Evolutionary conservation across 202 grass and related monocot genomes (phyloP).

Genomic region (Setaria italica): DNA sequence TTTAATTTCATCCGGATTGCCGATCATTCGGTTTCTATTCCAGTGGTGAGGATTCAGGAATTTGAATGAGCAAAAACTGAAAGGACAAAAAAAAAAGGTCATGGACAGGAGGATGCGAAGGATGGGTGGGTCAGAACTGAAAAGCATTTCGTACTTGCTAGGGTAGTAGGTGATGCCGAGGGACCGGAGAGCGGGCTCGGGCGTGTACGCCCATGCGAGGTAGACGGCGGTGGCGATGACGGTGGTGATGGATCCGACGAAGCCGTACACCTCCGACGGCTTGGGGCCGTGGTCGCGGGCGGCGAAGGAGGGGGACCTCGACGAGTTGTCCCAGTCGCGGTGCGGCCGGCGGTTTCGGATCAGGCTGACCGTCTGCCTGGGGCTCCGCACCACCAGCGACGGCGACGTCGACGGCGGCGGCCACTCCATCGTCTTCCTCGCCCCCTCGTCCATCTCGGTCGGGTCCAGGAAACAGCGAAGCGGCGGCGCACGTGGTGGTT

Average conservation of each 20-base stretch:
- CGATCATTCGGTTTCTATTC: neutral
- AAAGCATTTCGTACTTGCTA: conserved; percentile 54
- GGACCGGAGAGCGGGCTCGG: conserved; percentile 60
- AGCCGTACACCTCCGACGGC: conserved; percentile 91
- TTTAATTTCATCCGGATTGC: neutral
- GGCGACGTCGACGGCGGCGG: conserved; percentile 49
- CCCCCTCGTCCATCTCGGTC: neutral
- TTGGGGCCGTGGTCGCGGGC: conserved; percentile 68
- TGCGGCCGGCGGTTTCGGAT: conserved; percentile 51
- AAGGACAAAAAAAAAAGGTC: neutral
- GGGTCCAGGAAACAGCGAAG: neutral
- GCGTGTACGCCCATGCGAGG: conserved; percentile 71
- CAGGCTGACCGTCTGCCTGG: conserved; percentile 64
- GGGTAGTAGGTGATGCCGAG: conserved; percentile 92
- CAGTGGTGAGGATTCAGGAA: neutral
- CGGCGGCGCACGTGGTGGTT: neutral
- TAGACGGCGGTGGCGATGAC: conserved; percentile 71
- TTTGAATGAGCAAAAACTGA: neutral
- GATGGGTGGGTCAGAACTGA: neutral
- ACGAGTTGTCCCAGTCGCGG: neutral
- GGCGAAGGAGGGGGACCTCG: conserved; percentile 18
- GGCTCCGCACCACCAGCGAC: conserved; percentile 79
- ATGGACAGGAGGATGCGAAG: neutral
- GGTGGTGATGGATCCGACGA: conserved; percentile 92
- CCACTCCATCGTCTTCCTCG: conserved; percentile 41